Percentiles rank a stretch among this genome's conserved stretches.
phyloP scores from a whole-genome alignment of 768 basidiomycete genomes.

The Tricholoma bakamatsutake region DNA sequence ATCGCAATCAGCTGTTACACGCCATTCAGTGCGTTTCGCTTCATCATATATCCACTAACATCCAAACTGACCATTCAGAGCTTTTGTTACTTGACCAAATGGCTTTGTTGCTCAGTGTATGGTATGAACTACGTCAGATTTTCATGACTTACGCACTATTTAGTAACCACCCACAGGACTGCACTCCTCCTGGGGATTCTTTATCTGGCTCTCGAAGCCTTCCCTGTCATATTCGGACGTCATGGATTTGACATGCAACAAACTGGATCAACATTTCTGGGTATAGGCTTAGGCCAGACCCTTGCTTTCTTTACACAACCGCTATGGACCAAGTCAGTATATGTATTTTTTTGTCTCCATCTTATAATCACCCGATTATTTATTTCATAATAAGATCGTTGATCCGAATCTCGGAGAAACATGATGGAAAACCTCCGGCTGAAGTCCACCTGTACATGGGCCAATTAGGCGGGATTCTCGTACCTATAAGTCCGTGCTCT shows the following conservation, averaged over 20 bases:
- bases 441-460: conserved; percentile 64
- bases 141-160: too few species aligned
- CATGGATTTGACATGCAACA: conserved; percentile 45
- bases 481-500: conserved; percentile 44
- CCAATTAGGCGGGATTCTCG: conserved; percentile 59
- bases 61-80: conserved; percentile 29
- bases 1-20: conserved; percentile 56
- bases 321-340: conserved; percentile 43
- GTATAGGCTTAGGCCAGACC: conserved; percentile 53
- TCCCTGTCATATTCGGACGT: conserved; percentile 42
- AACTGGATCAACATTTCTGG: conserved; percentile 54
- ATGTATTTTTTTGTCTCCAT: conserved; percentile 1
- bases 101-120: conserved; percentile 65
- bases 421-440: conserved; percentile 49
- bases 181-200: conserved; percentile 55
- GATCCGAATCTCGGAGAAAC: conserved; percentile 20
- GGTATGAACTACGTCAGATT: conserved; percentile 35
- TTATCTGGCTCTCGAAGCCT: conserved; percentile 61
- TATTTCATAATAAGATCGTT: background rate
- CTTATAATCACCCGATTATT: background rate
- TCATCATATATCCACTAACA: background rate
- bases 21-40: conserved; percentile 57
- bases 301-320: conserved; percentile 42
- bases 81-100: conserved; percentile 62
- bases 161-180: conserved; percentile 35